Evolutionary conservation across 441 rosid species (phyloP), one percentile per base, ranked within the genome.

Genomic region (Manihot esculenta): DNA sequence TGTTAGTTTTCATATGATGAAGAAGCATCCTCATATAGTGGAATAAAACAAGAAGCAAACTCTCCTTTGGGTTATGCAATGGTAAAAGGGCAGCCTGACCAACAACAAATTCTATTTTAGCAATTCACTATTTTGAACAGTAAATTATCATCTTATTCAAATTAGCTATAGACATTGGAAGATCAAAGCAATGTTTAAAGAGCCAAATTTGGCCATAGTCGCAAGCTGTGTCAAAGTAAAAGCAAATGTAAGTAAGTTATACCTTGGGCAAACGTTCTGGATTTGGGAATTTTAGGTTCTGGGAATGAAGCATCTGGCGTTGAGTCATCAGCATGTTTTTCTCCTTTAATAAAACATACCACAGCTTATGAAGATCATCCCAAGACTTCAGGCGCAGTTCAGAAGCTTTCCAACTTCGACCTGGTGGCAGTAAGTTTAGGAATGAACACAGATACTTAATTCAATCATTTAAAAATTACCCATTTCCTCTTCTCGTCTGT

Each of bases 251-350:
- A 48, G 47, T 56, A 18, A 20, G n/a, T 12, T 17, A 27, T 77
- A 90, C 97, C 94, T 93, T 91, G 26, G 97, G 92, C 42, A 90
- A 66, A 75, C 98, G 94, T 76, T 93, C 98, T 51, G 98, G 98
- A 83, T 88, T 88, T 27, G 92, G 91, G 76, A 90, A 90, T 55
- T 84, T 80, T 26, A 90, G 80, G 78, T 84, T 88, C 74, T 88
- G 87, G 10, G 94, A 75, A 72, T 90, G 88, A 81, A 93, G 94
- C 98, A 89, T 86, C 82, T 93, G 96, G 45, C 88, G 88, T 72
- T 89, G 98, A 66, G 93, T 88, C 96, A 91, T 89, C 83, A 96
- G 78, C 99, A 93, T 87, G 84, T 96, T 96, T 74, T 91, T 95
- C 88, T 95, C 98, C 79, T 95, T 93, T 10, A 95, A 73, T 30